Conservation (phyloP, 768 basidiomycete genomes). For the Suillus alpinus region DNA sequence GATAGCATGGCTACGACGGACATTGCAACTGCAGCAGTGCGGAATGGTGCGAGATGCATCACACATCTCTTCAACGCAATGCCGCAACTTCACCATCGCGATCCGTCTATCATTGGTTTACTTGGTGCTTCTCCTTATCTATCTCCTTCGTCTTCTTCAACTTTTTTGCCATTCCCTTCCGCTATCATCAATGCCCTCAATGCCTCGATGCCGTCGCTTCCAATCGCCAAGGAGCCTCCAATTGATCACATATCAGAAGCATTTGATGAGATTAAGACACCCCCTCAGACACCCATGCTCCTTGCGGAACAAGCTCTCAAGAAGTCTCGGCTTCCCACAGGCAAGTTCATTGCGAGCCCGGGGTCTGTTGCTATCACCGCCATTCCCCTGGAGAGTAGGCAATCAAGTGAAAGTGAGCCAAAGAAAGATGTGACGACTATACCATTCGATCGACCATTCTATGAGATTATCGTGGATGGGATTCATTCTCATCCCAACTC, state of each 20-base stretch:
- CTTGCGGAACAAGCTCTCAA: conserved; percentile 11
- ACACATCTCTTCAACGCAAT: conserved; percentile 94
- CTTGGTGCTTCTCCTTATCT: conserved; percentile 73
- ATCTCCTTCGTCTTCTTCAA: conserved; percentile 38
- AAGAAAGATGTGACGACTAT: conserved; percentile 47
- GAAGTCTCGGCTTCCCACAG: conserved; percentile 1
- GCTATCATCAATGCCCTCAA: conserved; percentile 14
- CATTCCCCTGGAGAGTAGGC: conserved; percentile 13
- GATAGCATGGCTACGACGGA: conserved; percentile 71
- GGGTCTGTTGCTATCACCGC: conserved; percentile 10
- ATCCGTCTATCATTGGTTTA: conserved; percentile 88
- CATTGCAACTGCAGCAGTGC: conserved; percentile 67
- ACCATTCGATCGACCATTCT: conserved; percentile 70
- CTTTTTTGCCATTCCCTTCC: conserved; percentile 20
- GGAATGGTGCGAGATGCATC: conserved; percentile 76
- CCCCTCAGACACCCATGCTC: conserved; percentile 48
- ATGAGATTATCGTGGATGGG: conserved; percentile 88
- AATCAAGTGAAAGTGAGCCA: conserved; percentile 36
- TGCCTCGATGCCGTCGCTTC: conserved; percentile 7
- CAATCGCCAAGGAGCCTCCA: conserved; percentile 14
- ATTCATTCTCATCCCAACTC: conserved; percentile 91
- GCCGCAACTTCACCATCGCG: conserved; percentile 86
- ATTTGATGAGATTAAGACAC: conserved; percentile 55
- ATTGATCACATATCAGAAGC: conserved; percentile 51
- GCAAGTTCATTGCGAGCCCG: background rate